Percentiles rank a stretch among this genome's conserved stretches.
phyloP scores from a whole-genome alignment of 768 basidiomycete species.

The Daedalea quercina region DNA sequence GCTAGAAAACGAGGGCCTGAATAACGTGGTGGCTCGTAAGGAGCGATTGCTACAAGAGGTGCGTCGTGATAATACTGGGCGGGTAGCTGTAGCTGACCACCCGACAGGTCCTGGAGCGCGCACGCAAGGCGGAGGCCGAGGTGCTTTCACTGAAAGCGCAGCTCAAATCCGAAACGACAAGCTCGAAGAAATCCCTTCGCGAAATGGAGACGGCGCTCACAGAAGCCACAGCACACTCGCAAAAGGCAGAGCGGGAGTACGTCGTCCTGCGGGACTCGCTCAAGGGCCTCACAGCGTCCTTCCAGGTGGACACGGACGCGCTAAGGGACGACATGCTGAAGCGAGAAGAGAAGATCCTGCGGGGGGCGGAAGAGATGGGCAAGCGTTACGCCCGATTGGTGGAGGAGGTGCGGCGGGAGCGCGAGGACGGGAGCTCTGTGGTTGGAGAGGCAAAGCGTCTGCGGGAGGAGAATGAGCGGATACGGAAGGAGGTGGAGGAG shows the following conservation, averaged over 20 bases:
- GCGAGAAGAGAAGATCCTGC: conserved; percentile 61
- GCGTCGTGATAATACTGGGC: conserved; percentile 8
- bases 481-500: conserved; percentile 52
- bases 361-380: conserved; percentile 61
- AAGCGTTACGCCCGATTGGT: conserved; percentile 63
- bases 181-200: conserved; percentile 67
- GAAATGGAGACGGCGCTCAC: conserved; percentile 74
- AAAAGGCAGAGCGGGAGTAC: conserved; percentile 82
- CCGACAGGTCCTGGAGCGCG: conserved; percentile 58
- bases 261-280: conserved; percentile 70
- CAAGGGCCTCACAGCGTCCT: conserved; percentile 64
- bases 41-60: conserved; percentile 86
- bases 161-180: conserved; percentile 65
- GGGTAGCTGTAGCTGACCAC: not conserved
- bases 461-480: conserved; percentile 40
- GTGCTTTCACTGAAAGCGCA: conserved; percentile 59
- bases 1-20: conserved; percentile 81
- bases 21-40: conserved; percentile 83
- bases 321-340: conserved; percentile 70
- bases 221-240: conserved; percentile 71
- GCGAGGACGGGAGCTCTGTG: conserved; percentile 39
- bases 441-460: conserved; percentile 43
- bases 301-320: conserved; percentile 66
- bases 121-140: conserved; percentile 80
- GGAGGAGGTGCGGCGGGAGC: conserved; percentile 52